These are phyloP conservation scores for Albifimbria verrucaria DNA, from an alignment of 2,329 filamentous ascomycete genomes.

Conservation along the genomic window DNA sequence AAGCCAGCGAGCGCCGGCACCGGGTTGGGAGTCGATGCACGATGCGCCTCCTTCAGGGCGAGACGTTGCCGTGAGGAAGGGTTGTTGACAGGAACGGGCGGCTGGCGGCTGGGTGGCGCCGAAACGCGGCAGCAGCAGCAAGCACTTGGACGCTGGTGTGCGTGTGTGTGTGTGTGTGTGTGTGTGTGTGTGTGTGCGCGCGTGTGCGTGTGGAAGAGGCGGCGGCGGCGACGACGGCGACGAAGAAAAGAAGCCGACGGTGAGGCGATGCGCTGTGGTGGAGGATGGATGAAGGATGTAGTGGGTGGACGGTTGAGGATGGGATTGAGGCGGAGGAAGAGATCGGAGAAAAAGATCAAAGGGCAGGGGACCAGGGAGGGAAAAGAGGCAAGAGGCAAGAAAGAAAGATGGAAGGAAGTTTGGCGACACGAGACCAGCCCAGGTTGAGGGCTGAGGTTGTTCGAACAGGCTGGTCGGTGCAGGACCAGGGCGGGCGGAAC, in stretches of 20 bases:
- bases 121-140: not conserved
- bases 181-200: no score
- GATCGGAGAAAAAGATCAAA: not conserved
- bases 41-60: not conserved
- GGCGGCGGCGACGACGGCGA: not conserved
- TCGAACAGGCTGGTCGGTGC: conserved; percentile 1
- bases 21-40: not conserved
- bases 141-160: not conserved
- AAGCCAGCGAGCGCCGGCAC: not conserved
- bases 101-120: not conserved
- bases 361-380: not conserved
- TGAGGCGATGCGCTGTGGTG: not conserved
- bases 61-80: not conserved
- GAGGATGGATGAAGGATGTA: not conserved
- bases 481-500: not conserved
- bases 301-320: not conserved
- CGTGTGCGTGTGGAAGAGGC: not conserved
- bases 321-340: not conserved
- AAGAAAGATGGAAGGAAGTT: not conserved
- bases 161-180: no score
- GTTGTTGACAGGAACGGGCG: not conserved
- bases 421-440: conserved; percentile 2
- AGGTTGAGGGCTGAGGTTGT: conserved; percentile 3
- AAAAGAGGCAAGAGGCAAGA: not conserved
- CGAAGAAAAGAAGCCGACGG: not conserved